phyloP scores from a whole-genome alignment of 1,284 basidiomycete genomes.

The Testicularia cyperi region DNA sequence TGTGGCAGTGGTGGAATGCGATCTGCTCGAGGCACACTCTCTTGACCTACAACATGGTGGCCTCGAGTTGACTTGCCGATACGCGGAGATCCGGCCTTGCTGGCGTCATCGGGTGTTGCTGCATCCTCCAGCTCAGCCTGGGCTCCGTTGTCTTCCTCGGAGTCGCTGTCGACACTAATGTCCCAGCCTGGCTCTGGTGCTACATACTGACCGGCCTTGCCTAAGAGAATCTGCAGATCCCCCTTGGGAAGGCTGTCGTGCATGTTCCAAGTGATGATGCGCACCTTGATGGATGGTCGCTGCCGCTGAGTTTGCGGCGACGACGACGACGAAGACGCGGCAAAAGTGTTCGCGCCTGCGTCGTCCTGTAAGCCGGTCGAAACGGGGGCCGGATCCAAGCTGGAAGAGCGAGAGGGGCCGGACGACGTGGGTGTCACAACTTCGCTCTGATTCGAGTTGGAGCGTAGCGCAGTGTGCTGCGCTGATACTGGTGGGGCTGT shows the following conservation, averaged over 20 bases:
- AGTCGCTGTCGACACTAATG: constrained; percentile 26
- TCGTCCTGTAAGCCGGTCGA: too few relatives aligned
- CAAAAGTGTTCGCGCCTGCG: too few relatives aligned
- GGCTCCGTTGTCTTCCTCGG: constrained; percentile 8
- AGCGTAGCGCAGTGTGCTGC: too few relatives aligned
- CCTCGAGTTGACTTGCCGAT: constrained; percentile 5
- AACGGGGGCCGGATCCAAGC: not conserved
- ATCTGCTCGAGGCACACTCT: constrained; percentile 36
- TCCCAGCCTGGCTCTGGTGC: constrained; percentile 54
- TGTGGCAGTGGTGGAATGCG: constrained; percentile 51
- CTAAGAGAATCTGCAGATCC: constrained; percentile 73
- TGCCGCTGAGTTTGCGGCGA: constrained; percentile 10
- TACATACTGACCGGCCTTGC: constrained; percentile 67
- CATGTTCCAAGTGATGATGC: constrained; percentile 65
- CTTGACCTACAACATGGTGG: constrained; percentile 41
- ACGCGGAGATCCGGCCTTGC: too few relatives aligned
- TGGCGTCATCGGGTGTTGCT: too few relatives aligned
- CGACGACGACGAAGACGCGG: not conserved
- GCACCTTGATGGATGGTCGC: constrained; percentile 61
- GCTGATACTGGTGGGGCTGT: too few relatives aligned
- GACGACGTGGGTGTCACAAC: not conserved
- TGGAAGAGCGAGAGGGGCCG: not conserved
- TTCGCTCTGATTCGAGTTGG: too few relatives aligned
- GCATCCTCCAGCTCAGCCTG: not conserved
- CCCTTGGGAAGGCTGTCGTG: constrained; percentile 67